phyloP scores from a whole-genome alignment of 495 filamentous ascomycete species.

The Letharia lupina region DNA sequence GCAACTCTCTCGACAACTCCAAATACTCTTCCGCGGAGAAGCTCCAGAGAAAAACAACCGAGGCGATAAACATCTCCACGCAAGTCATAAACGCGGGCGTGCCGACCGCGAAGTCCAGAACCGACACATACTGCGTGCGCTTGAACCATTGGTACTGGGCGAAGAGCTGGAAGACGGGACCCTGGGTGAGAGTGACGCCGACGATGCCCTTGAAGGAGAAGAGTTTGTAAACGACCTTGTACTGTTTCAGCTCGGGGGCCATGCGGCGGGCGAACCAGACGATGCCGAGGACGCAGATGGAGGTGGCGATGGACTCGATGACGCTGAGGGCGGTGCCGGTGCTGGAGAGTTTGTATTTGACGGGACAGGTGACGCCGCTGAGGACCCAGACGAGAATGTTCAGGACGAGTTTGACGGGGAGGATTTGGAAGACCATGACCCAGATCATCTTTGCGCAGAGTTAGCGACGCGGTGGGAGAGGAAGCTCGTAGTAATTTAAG shows the following conservation, averaged over 20 bases:
- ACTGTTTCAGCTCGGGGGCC: neutral
- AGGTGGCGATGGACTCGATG: conserved; percentile 1
- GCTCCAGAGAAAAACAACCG: neutral
- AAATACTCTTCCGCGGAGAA: neutral
- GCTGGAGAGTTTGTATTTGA: neutral
- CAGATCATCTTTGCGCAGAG: neutral
- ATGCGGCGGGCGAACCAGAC: conserved; percentile 6
- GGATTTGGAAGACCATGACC: conserved; percentile 5
- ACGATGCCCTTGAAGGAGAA: neutral
- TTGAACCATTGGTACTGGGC: neutral
- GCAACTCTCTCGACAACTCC: neutral
- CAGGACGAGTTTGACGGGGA: neutral
- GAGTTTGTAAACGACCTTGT: neutral
- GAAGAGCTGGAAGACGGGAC: conserved; percentile 1
- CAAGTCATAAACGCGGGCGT: neutral
- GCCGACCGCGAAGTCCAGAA: neutral
- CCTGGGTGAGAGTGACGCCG: conserved; percentile 3
- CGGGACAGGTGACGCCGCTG: neutral
- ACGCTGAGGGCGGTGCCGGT: neutral
- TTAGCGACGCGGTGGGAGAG: neutral
- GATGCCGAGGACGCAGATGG: conserved; percentile 1
- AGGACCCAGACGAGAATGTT: neutral
- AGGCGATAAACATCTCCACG: neutral
- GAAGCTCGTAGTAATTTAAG: too few relatives aligned
- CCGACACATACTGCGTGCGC: neutral